These are phyloP conservation scores for Nemania bipapillata DNA, from an alignment of 2,329 filamentous ascomycete species.

Conservation along the genomic window DNA sequence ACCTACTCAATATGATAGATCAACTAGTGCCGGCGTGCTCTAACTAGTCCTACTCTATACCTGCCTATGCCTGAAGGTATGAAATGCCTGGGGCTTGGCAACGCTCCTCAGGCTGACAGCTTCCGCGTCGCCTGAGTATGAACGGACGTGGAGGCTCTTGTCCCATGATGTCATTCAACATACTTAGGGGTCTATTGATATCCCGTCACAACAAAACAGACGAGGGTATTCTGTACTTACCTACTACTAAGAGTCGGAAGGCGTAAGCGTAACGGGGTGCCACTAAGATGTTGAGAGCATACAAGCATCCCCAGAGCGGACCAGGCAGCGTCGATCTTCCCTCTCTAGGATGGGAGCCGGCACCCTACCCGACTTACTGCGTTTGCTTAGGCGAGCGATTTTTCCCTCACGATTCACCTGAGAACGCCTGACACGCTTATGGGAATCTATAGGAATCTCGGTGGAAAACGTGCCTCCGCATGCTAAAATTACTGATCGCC, in stretches of 20 bases:
- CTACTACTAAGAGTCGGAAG: slow-evolving; percentile 29
- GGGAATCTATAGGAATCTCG: slow-evolving; percentile 30
- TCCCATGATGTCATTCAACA: slow-evolving; percentile 24
- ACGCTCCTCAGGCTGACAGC: slow-evolving; percentile 35
- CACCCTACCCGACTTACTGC: slow-evolving; percentile 29
- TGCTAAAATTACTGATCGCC: slow-evolving; percentile 37
- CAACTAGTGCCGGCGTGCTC: not conserved
- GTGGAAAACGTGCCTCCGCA: slow-evolving; percentile 34
- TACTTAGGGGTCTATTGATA: not conserved
- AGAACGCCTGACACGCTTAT: slow-evolving; percentile 27
- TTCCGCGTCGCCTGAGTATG: slow-evolving; percentile 15
- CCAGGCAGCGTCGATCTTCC: slow-evolving; percentile 42
- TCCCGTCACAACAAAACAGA: slow-evolving; percentile 1
- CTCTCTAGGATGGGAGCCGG: slow-evolving; percentile 36
- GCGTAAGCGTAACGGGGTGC: slow-evolving; percentile 12
- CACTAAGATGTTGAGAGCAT: not conserved
- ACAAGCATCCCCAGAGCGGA: slow-evolving; percentile 38
- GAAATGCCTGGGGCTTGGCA: slow-evolving; percentile 13
- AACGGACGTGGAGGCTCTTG: slow-evolving; percentile 17
- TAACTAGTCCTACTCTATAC: slow-evolving; percentile 1
- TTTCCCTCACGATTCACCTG: slow-evolving; percentile 31
- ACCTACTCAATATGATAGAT: not conserved
- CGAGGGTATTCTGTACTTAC: not conserved
- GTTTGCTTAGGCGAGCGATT: slow-evolving; percentile 6
- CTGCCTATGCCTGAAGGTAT: not conserved